Percentiles rank a stretch among this genome's conserved stretches.
Conservation (phyloP, 306 rosid species). For the Crotalaria pallida region DNA sequence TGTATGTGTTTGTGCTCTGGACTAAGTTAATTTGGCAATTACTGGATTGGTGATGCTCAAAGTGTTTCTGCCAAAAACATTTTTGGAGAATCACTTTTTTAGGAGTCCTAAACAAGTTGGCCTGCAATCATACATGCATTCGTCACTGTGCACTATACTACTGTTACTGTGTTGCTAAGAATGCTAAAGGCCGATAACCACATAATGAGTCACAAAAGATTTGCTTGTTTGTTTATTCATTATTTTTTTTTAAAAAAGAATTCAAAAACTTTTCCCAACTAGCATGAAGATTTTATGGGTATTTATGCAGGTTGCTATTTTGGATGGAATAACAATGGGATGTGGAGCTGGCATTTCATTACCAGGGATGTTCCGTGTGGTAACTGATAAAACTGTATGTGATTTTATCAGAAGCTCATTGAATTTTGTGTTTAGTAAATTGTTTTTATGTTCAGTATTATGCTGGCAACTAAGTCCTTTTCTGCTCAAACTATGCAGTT, state of each 20-base stretch:
- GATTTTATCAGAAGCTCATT: constrained; percentile 10
- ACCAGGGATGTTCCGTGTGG: constrained; percentile 84
- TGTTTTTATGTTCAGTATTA: neutral
- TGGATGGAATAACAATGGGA: constrained; percentile 92
- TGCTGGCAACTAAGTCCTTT: neutral
- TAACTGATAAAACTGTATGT: constrained; percentile 86
- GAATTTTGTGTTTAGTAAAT: neutral
- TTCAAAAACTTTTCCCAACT: neutral
- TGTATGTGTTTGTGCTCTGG: neutral
- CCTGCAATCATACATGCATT: neutral
- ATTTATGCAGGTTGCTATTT: constrained; percentile 63
- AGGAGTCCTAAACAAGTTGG: too few species aligned
- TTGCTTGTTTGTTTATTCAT: neutral
- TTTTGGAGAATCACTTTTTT: too few species aligned
- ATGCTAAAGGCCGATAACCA: neutral
- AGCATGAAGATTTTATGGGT: constrained; percentile 21
- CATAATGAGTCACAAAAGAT: neutral
- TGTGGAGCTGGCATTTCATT: constrained; percentile 90
- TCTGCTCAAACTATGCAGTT: constrained; percentile 39
- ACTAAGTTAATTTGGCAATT: neutral
- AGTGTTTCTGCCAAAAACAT: too few species aligned
- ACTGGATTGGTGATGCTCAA: neutral
- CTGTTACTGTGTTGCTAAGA: neutral
- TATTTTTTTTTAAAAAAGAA: too few species aligned
- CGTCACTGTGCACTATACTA: neutral